phyloP scores from a whole-genome alignment of 192 early-diverging fungal genomes.

The Paraglomus occultum region DNA sequence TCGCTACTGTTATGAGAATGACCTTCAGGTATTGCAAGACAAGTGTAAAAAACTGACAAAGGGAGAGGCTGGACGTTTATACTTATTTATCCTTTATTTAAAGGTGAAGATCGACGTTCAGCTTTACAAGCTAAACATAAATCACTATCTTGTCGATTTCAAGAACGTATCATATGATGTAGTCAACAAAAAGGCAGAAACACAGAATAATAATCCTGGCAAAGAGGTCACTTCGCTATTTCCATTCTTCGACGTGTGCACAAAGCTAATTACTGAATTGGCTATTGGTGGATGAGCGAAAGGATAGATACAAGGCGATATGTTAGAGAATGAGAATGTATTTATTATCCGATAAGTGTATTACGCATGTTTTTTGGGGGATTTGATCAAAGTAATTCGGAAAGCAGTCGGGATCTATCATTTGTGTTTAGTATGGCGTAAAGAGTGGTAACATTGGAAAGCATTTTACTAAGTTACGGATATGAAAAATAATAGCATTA shows the following conservation, averaged over 20 bases:
- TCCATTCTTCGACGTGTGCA: slow-evolving; percentile 96
- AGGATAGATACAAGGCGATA: slow-evolving; percentile 1
- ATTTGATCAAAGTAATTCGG: slow-evolving; percentile 10
- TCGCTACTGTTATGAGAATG: slow-evolving; percentile 57
- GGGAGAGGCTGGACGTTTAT: too few species aligned
- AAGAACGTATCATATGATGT: slow-evolving; percentile 67
- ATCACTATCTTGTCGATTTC: slow-evolving; percentile 96
- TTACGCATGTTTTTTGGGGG: neutral
- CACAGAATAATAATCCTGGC: slow-evolving; percentile 35
- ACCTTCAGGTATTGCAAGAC: slow-evolving; percentile 22
- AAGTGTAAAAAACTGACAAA: too few species aligned
- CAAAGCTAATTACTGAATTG: slow-evolving; percentile 90
- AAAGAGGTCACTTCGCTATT: slow-evolving; percentile 64
- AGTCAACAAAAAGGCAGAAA: slow-evolving; percentile 29
- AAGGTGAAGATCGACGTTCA: slow-evolving; percentile 93
- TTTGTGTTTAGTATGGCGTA: slow-evolving; percentile 14
- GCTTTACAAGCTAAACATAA: slow-evolving; percentile 86
- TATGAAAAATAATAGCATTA: neutral
- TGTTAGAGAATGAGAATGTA: neutral
- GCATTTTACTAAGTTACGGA: slow-evolving; percentile 30
- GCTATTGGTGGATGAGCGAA: slow-evolving; percentile 61
- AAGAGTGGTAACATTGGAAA: slow-evolving; percentile 9
- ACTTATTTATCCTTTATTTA: slow-evolving; percentile 18
- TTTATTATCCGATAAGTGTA: slow-evolving; percentile 24
- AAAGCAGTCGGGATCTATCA: slow-evolving; percentile 11